Percentiles rank a stretch among this genome's conserved stretches.
Evolutionary conservation across 2,329 filamentous ascomycete genomes (phyloP).

Genomic region (Orbilia javanica): DNA sequence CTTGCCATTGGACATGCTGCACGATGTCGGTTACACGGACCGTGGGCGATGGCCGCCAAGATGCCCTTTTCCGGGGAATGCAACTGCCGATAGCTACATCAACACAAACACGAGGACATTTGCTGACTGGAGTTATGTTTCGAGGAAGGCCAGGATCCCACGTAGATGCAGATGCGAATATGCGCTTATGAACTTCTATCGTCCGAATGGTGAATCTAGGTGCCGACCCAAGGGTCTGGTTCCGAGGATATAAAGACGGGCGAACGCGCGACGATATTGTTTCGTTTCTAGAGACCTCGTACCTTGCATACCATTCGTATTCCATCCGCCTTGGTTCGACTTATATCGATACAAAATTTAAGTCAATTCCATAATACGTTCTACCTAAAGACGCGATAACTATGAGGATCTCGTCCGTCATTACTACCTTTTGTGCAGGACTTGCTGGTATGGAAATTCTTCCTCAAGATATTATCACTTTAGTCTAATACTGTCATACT

Average conservation of each 20-base stretch:
- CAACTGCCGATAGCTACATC: slow-evolving; percentile 28
- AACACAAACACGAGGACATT: slow-evolving; percentile 31
- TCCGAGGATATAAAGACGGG: slow-evolving; percentile 19
- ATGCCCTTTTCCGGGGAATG: slow-evolving; percentile 18
- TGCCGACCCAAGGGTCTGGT: slow-evolving; percentile 10
- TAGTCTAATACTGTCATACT: background rate
- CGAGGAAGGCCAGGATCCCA: background rate
- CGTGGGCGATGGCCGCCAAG: slow-evolving; percentile 30
- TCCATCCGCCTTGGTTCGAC: background rate
- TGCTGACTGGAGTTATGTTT: slow-evolving; percentile 19
- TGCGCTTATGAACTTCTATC: slow-evolving; percentile 7
- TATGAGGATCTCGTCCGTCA: background rate
- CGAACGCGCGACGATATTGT: background rate
- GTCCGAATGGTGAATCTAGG: background rate
- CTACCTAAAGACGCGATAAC: background rate
- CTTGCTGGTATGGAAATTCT: slow-evolving; percentile 17
- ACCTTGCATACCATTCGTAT: slow-evolving; percentile 24
- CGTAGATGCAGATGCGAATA: slow-evolving; percentile 11
- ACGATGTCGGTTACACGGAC: slow-evolving; percentile 35
- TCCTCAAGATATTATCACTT: background rate
- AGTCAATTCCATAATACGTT: background rate
- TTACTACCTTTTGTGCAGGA: slow-evolving; percentile 20
- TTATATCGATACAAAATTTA: background rate
- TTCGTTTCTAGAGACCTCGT: slow-evolving; percentile 12
- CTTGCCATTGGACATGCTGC: slow-evolving; percentile 10